A percentile compares a stretch with the other conserved stretches of the same genome.
Evolutionary conservation across 208 protist genomes (phyloP).

Genomic region (Wallacemonas rigidus): DNA sequence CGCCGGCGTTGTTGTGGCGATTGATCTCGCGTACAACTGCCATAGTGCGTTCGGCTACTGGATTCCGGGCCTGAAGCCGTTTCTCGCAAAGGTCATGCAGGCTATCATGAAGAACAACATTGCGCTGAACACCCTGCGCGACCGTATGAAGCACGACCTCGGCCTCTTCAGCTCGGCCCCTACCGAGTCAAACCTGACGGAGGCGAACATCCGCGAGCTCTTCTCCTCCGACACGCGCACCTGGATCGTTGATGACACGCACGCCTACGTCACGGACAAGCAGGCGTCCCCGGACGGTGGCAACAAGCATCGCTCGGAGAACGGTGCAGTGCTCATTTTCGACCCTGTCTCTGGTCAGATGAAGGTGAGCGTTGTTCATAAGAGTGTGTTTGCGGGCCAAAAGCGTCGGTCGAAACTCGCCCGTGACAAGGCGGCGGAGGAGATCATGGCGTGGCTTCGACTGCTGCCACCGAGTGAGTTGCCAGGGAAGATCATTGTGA

Average conservation of each 20-base stretch:
- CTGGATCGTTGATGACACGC: slow-evolving; percentile 99
- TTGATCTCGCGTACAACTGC: slow-evolving; percentile 99
- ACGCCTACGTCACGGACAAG: slow-evolving; percentile 99
- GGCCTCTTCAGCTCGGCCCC: slow-evolving; percentile 99
- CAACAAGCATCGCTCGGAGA: slow-evolving; percentile 96
- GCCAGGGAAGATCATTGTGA: slow-evolving; percentile 99
- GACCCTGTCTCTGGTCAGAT: slow-evolving; percentile 99
- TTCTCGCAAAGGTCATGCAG: slow-evolving; percentile 97
- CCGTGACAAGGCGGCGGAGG: slow-evolving; percentile 99
- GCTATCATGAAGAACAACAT: slow-evolving; percentile 99
- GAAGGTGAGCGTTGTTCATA: slow-evolving; percentile 99
- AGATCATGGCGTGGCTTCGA: slow-evolving; percentile 99
- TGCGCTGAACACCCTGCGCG: slow-evolving; percentile 99
- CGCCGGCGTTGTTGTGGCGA: slow-evolving; percentile 98
- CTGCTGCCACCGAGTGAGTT: slow-evolving; percentile 99
- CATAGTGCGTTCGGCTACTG: slow-evolving; percentile 99
- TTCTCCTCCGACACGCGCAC: slow-evolving; percentile 99
- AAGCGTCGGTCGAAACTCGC: slow-evolving; percentile 99
- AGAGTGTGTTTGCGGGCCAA: slow-evolving; percentile 99
- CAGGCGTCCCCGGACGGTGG: slow-evolving; percentile 99
- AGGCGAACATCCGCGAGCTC: slow-evolving; percentile 99
- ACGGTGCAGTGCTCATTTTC: slow-evolving; percentile 99
- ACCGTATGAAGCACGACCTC: slow-evolving; percentile 99
- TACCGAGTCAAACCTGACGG: slow-evolving; percentile 99
- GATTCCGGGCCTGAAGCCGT: slow-evolving; percentile 97